A percentile compares a stretch with the other conserved stretches of the same genome.
These are phyloP conservation scores for slime mould (Dictyostelium discoideum) DNA, from an alignment of 78 protist genomes.

Conservation along the genomic window dicty_2.7 NC_007088.5:3760501-3761000, in stretches of 20 bases:
- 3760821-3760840: neutral
- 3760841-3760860: neutral
- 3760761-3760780: neutral
- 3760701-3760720: constrained; percentile 1
- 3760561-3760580: neutral
- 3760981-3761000: neutral
- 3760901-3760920: neutral
- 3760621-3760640: neutral
- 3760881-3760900: neutral
- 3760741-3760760: neutral
- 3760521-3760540: neutral
- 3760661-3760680: neutral
- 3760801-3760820: neutral
- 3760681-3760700: neutral
- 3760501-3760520: constrained; percentile 49
- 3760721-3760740: neutral
- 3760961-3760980: neutral
- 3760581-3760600: neutral
- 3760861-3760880: neutral
- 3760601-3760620: neutral
- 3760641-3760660: neutral
- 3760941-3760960: neutral
- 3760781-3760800: neutral
- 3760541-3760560: neutral
- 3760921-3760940: neutral